phyloP scores from a whole-genome alignment of 2,329 filamentous ascomycete species.

The Fusarium torulosum region DNA sequence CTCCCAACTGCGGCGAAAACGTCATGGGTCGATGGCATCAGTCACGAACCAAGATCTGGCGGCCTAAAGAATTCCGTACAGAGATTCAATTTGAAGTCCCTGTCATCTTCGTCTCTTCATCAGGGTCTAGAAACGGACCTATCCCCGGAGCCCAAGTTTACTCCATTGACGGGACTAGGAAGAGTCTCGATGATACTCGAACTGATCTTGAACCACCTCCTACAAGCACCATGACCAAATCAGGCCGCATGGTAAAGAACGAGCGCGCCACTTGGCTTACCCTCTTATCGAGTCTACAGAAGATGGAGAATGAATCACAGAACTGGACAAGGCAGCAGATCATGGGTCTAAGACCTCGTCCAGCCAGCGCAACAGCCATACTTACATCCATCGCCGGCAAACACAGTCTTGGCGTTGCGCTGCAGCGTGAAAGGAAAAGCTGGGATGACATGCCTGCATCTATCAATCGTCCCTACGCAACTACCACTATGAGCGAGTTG shows the following conservation, averaged over 20 bases:
- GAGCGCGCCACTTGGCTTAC: slow-evolving; percentile 24
- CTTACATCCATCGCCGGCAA: slow-evolving; percentile 17
- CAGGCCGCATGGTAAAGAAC: slow-evolving; percentile 15
- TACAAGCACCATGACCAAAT: background rate
- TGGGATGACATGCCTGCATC: slow-evolving; percentile 26
- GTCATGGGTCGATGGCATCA: slow-evolving; percentile 22
- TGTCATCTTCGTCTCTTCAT: slow-evolving; percentile 3
- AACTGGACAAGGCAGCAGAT: slow-evolving; percentile 30
- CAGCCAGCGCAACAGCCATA: slow-evolving; percentile 12
- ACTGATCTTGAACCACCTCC: slow-evolving; percentile 11
- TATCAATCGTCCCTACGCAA: slow-evolving; percentile 20
- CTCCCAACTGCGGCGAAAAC: slow-evolving; percentile 21
- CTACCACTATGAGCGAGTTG: slow-evolving; percentile 20
- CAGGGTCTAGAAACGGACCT: background rate
- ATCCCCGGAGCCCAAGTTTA: slow-evolving; percentile 2
- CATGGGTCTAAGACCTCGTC: slow-evolving; percentile 16
- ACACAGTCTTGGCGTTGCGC: slow-evolving; percentile 5
- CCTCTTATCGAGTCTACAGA: slow-evolving; percentile 6
- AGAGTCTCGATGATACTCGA: slow-evolving; percentile 22
- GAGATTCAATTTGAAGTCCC: slow-evolving; percentile 22
- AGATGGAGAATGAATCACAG: slow-evolving; percentile 25
- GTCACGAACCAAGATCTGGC: slow-evolving; percentile 18
- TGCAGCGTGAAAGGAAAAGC: slow-evolving; percentile 22
- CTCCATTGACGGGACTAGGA: slow-evolving; percentile 13
- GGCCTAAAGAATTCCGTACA: slow-evolving; percentile 17